Conservation (phyloP, 768 basidiomycete species). For the Lyophyllum semitale region DNA sequence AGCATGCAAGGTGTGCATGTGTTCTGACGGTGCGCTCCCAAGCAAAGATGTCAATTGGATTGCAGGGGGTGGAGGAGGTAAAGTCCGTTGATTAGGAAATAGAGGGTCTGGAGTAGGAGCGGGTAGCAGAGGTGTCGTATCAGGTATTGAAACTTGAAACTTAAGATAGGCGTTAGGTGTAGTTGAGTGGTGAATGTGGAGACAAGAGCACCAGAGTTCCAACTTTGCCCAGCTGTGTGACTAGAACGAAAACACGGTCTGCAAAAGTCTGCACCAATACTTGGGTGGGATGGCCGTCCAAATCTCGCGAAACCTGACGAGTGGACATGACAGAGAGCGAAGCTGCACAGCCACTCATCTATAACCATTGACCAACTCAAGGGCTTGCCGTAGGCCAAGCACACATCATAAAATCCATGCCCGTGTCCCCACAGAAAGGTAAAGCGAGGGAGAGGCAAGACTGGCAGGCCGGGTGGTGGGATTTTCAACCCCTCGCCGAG, state of each 20-base stretch:
- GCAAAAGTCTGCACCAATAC: slow-evolving; percentile 76
- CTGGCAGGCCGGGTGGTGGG: slow-evolving; percentile 77
- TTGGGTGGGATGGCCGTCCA: slow-evolving; percentile 68
- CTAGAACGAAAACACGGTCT: slow-evolving; percentile 81
- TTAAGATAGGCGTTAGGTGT: slow-evolving; percentile 28
- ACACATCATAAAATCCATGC: slow-evolving; percentile 21
- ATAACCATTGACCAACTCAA: too few species aligned
- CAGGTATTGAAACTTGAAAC: slow-evolving; percentile 82
- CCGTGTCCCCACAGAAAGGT: slow-evolving; percentile 49
- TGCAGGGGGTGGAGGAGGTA: slow-evolving; percentile 69
- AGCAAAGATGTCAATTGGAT: slow-evolving; percentile 78
- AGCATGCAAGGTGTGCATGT: slow-evolving; percentile 70
- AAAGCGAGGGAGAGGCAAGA: slow-evolving; percentile 52
- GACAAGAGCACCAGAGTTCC: slow-evolving; percentile 69
- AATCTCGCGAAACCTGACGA: slow-evolving; percentile 49
- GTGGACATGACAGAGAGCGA: slow-evolving; percentile 32
- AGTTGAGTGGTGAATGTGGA: slow-evolving; percentile 5
- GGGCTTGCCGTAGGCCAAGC: too few species aligned
- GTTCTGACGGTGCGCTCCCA: slow-evolving; percentile 70
- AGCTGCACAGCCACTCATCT: slow-evolving; percentile 13
- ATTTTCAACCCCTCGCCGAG: slow-evolving; percentile 64
- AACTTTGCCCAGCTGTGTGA: slow-evolving; percentile 91
- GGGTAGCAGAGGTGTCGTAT: slow-evolving; percentile 54
- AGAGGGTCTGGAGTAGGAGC: slow-evolving; percentile 34
- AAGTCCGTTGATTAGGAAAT: slow-evolving; percentile 32